Evolutionary conservation across 2,329 filamentous ascomycete genomes (phyloP), one percentile per base, ranked within the genome.

Genomic region (Sclerotinia minor): DNA sequence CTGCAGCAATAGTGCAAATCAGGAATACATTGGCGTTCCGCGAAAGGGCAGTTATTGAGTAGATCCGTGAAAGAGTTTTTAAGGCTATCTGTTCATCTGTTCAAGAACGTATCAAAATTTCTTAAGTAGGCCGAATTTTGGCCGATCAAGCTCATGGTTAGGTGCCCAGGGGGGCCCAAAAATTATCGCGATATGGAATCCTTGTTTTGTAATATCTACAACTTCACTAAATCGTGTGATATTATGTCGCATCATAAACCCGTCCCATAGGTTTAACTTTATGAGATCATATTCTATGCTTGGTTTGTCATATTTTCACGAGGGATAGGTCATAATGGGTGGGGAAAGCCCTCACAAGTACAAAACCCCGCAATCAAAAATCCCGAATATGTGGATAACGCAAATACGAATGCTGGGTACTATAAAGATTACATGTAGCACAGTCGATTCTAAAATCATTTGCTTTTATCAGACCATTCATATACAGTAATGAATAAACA

Each of bases 41-140:
- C 29, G 38, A 24, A 15, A 21, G 8, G 45, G 35, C 38, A 61
- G 5, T 50, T 35, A 35, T 61, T 35, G 15, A 32, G 29, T 26
- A 61, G 29, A 50, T 50, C 45, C 19, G 29, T n/a, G 7, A 50
- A 47, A 35, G 29, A 35, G 45, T 8, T 11, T 38, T 61, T 21
- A 50, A 61, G 58, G 45, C 49, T 26, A 38, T 50, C 21, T 61
- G 15, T 60, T 44, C 58, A 61, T 50, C 21, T 61, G 15, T 60
- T 44, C 58, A 61, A 61, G 45, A 35, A 29, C 21, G 29, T 24
- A 38, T n/a, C 29, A 19, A 44, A 60, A 45, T 47, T 32, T 32
- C 41, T 15, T 17, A n/a, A 21, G 9, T 57, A 15, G 15, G 57
- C 29, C 32, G 44, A 49, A 7, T 49, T 60, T 60, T 45, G 38